phyloP scores from a whole-genome alignment of 768 basidiomycete species.

The Strobilomyces dryophilus region DNA sequence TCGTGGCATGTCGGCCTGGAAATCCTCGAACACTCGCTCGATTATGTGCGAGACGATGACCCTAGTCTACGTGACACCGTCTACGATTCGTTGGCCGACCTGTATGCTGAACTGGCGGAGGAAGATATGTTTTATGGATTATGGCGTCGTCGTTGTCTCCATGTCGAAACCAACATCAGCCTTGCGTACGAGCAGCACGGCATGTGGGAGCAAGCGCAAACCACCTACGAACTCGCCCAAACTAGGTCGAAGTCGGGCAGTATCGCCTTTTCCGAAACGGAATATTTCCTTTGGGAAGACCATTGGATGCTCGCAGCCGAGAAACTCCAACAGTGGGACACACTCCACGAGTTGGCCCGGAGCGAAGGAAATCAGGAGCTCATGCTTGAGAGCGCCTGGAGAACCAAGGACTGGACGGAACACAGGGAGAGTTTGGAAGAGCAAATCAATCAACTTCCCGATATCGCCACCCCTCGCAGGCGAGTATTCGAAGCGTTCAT shows the following conservation, averaged over 20 bases:
- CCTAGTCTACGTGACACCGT: slow-evolving; percentile 74
- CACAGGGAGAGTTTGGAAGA: slow-evolving; percentile 75
- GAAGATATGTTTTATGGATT: slow-evolving; percentile 97
- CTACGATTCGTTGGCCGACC: slow-evolving; percentile 86
- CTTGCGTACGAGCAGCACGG: slow-evolving; percentile 94
- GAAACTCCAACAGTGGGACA: slow-evolving; percentile 98
- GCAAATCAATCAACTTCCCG: slow-evolving; percentile 74
- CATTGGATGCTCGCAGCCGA: slow-evolving; percentile 96
- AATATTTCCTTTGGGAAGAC: slow-evolving; percentile 98
- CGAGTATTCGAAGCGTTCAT: slow-evolving; percentile 97
- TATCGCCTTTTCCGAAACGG: slow-evolving; percentile 88
- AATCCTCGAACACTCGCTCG: slow-evolving; percentile 76
- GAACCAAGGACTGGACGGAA: slow-evolving; percentile 88
- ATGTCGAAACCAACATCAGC: slow-evolving; percentile 83
- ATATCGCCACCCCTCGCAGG: slow-evolving; percentile 90
- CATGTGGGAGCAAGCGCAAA: slow-evolving; percentile 92
- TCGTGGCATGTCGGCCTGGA: slow-evolving; percentile 94
- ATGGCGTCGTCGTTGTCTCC: slow-evolving; percentile 88
- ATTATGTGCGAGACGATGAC: slow-evolving; percentile 77
- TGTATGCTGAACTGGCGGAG: slow-evolving; percentile 94
- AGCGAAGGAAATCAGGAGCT: slow-evolving; percentile 89
- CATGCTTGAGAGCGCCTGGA: slow-evolving; percentile 93
- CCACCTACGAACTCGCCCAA: slow-evolving; percentile 87
- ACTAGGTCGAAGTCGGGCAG: slow-evolving; percentile 74
- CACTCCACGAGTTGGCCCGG: slow-evolving; percentile 85